These are phyloP conservation scores for Vaccinium vitisidaea DNA, from an alignment of 148 eudicot species.

Conservation along the genomic window DNA sequence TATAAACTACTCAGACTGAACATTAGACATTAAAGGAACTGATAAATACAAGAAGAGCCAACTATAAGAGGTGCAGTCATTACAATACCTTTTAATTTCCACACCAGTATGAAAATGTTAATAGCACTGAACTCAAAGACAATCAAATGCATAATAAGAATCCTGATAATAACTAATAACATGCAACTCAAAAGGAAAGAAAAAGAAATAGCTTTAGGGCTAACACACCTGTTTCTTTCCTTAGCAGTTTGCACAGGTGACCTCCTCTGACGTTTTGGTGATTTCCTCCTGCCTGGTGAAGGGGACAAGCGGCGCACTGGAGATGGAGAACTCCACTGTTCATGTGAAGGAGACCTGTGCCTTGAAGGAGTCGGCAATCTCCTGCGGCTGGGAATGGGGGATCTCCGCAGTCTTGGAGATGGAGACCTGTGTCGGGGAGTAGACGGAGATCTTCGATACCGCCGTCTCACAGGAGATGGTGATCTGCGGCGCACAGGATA, in stretches of 20 bases:
- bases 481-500: constrained; percentile 27
- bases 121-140: constrained; percentile 13
- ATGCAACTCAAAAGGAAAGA: neutral
- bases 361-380: constrained; percentile 42
- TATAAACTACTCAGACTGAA: neutral
- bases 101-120: constrained; percentile 16
- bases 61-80: neutral
- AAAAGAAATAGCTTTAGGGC: neutral
- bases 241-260: constrained; percentile 52
- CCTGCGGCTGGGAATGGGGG: constrained; percentile 40
- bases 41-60: neutral
- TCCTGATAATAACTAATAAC: neutral
- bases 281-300: constrained; percentile 43
- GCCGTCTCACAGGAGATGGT: constrained; percentile 42
- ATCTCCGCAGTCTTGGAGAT: constrained; percentile 46
- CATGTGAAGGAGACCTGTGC: constrained; percentile 46
- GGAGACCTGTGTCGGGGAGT: constrained; percentile 40
- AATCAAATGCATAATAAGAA: constrained; percentile 6
- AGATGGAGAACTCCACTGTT: constrained; percentile 42
- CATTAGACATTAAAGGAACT: neutral
- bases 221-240: constrained; percentile 52
- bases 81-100: constrained; percentile 16
- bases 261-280: constrained; percentile 37
- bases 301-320: constrained; percentile 38
- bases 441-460: constrained; percentile 49